These are phyloP conservation scores for Cyclospora cayetanensis DNA, from an alignment of 169 alveolate species.

Conservation along the genomic window DNA sequence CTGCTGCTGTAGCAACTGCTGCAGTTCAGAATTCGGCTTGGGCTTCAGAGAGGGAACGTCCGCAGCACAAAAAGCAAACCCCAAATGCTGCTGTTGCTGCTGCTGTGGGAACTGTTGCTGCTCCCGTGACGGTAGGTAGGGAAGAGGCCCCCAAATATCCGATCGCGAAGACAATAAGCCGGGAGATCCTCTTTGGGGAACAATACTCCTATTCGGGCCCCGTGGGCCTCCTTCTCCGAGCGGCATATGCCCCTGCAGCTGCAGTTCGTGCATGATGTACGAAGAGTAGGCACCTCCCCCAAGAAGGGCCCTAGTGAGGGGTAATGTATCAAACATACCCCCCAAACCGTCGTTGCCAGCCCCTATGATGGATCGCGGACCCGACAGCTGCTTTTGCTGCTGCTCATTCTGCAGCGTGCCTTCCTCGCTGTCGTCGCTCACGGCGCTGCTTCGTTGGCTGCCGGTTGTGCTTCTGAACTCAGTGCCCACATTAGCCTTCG, in stretches of 20 bases:
- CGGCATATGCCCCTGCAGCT: neutral
- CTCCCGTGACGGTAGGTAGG: too few relatives aligned
- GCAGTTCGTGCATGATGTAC: neutral
- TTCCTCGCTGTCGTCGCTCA: conserved; percentile 17
- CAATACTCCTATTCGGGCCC: neutral
- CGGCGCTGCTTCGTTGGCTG: conserved; percentile 36
- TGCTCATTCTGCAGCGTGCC: neutral
- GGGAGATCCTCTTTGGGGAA: neutral
- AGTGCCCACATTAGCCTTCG: neutral
- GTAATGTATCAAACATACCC: neutral
- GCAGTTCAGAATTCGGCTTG: neutral
- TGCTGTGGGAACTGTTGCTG: neutral
- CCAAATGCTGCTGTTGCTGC: neutral
- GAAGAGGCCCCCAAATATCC: neutral
- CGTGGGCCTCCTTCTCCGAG: neutral
- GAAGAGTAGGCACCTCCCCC: neutral
- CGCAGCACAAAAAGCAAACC: neutral
- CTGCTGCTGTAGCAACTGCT: conserved; percentile 40
- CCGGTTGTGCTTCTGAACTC: conserved; percentile 6
- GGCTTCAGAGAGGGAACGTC: conserved; percentile 27
- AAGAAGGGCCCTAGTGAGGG: neutral
- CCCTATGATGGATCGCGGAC: neutral
- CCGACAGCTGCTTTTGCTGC: neutral
- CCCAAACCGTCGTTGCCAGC: neutral
- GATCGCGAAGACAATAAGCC: neutral